phyloP scores from a whole-genome alignment of 306 rosid genomes.

The Quercus wislizeni region DNA sequence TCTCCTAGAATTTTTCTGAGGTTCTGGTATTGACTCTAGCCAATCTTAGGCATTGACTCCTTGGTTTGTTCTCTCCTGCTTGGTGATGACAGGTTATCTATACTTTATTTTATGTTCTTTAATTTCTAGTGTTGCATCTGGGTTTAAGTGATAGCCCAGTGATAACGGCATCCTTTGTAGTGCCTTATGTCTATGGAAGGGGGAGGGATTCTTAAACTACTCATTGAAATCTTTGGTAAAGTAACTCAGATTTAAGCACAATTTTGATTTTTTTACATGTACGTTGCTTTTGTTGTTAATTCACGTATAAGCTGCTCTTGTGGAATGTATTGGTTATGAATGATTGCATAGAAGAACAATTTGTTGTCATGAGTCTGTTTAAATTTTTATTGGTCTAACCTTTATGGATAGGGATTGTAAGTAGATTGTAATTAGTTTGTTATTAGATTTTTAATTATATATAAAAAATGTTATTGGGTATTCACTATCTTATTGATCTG shows the following conservation, averaged over 20 bases:
- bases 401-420: slow-evolving; percentile 6
- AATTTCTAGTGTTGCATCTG: neutral
- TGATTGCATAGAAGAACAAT: neutral
- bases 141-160: no score
- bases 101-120: neutral
- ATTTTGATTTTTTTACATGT: neutral
- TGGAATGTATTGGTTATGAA: neutral
- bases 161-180: no score
- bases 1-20: no score
- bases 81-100: no score
- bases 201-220: neutral
- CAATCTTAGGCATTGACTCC: no score
- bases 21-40: no score
- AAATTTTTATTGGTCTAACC: neutral
- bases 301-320: neutral
- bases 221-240: neutral
- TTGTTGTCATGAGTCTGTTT: neutral
- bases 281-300: neutral
- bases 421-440: slow-evolving; percentile 5
- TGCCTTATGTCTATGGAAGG: neutral
- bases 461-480: neutral
- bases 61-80: no score
- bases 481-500: slow-evolving; percentile 24
- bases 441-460: no score
- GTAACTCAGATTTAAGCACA: neutral